Evolutionary conservation across 257 asterid species (phyloP), one percentile per base, ranked within the genome.

Genomic region (Leonotis leonurus): DNA sequence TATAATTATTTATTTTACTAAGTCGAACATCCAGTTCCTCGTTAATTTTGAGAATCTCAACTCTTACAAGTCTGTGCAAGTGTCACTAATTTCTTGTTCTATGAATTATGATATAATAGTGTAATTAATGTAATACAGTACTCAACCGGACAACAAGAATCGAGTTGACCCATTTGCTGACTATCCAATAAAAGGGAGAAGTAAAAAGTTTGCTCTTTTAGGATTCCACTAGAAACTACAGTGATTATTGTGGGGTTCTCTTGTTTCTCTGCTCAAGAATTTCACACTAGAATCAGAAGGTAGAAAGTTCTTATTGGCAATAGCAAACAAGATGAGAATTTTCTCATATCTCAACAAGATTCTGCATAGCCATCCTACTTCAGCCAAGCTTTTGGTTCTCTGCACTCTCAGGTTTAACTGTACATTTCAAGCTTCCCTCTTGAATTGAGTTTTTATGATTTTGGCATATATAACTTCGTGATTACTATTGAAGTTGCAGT

Each of bases 331-430:
- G 79, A 90, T 87, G 96, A 77, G 83, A n/a, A 62, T 75, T 77
- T 83, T 81, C 74, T 77, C 95, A 52, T 54, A 54, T 71, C 72
- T 87, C 52, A 81, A 65, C 72, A 75, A 68, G 56, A 64, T 82
- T 77, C 56, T 80, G 30, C 70, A 55, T 24, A 69, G 46, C 33
- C 73, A 59, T 36, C 75, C 83, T 69, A 44, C 85, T 73, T 71
- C 78, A 26, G 52, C 93, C n/a, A 83, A 77, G 80, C 69, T 91
- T 32, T 65, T 88, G 81, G 62, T 91, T 76, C 57, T 83, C 13
- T 74, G 72, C 17, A 79, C 90, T 53, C 37, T 91, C 80, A 91
- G 98, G 96, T 90, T 60, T 27, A 60, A 18, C 14, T 22, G 10
- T 27, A 16, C 12, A 39, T 55, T 55, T 54, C 10, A 5, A 14